Base-by-base conservation (phyloP, 192 early-diverging fungal genomes). In the Dissophora globulifera region DNA sequence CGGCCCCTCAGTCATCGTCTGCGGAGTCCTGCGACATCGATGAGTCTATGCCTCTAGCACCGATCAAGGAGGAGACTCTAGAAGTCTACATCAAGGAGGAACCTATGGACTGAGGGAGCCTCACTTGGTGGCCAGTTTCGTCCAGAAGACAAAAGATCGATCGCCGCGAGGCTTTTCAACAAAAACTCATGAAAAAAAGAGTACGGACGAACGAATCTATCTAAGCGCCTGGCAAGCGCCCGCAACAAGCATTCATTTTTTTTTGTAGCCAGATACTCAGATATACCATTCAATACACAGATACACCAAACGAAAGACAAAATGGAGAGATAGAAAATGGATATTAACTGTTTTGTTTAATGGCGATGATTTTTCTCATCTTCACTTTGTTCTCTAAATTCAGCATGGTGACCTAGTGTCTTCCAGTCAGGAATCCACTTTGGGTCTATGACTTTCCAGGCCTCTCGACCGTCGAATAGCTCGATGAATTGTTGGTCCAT, bases 401-500 rank as follows among this genome's bases (percentile, higher is more conserved):
- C 47, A 2, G 62, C 62, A 50, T 74, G 62, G 47, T 74, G 70
- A 3, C 78, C 76, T 41, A 89, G 55, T 9, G 86, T 89, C 16
- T 90, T 87, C 92, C 92, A 93, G 40, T 85, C 78, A 0, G 92
- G 92, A 40, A 92, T 46, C 50, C 83, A 66, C 8, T 72, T 56
- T 13, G 54, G 69, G 56, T 93, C 88, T 8, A 91, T 79, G 9
- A 86, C 78, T 27, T 84, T 81, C 82, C 91, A 84, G 13, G 91
- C 91, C 20, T 89, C 87, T 17, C 83, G 69, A 11, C 87, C 67
- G 51, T 94, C 91, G 74, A 90, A 94, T 40, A 94, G 80, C 56
- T 94, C 92, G 45, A 94, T 94, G 62, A 93, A 94, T 60, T 93
- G 93, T 63, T 93, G 92, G 53, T 94, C 93, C 89, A 93, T 92